phyloP scores from a whole-genome alignment of 2,329 filamentous ascomycete genomes.

The Exophiala mesophila region DNA sequence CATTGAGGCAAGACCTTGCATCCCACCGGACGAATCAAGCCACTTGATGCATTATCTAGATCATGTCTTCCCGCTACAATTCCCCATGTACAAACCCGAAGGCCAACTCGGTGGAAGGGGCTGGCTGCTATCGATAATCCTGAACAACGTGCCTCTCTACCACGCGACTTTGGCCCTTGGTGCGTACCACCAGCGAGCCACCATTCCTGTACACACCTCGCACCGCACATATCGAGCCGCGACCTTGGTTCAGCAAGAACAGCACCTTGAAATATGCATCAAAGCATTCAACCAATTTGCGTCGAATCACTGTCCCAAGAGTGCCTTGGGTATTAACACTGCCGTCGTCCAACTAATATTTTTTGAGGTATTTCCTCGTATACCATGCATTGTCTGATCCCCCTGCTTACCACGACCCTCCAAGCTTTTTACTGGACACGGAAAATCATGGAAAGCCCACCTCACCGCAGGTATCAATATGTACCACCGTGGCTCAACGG shows the following conservation, averaged over 20 bases:
- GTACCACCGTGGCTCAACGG: not conserved
- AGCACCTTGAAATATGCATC: not conserved
- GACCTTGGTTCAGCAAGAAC: not conserved
- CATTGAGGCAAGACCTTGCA: no score
- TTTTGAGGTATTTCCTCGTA: not conserved
- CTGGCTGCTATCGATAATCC: not conserved
- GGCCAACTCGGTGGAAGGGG: not conserved
- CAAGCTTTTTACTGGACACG: not conserved
- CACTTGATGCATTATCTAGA: conserved; percentile 7
- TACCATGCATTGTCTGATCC: not conserved
- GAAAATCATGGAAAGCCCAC: not conserved
- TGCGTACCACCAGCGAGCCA: not conserved
- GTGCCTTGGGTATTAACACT: not conserved
- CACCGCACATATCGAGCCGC: not conserved
- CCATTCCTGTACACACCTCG: not conserved
- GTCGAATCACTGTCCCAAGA: not conserved
- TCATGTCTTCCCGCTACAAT: conserved; percentile 2
- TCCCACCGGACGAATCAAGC: conserved; percentile 1
- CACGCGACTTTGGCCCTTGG: conserved; percentile 3
- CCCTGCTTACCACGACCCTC: not conserved
- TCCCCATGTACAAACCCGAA: not conserved
- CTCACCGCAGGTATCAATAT: not conserved
- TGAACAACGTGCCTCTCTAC: not conserved
- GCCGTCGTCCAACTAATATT: conserved; percentile 1
- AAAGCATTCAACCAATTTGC: not conserved